Conservation (phyloP, 169 alveolate genomes). For the Eimeria maxima region DNA sequence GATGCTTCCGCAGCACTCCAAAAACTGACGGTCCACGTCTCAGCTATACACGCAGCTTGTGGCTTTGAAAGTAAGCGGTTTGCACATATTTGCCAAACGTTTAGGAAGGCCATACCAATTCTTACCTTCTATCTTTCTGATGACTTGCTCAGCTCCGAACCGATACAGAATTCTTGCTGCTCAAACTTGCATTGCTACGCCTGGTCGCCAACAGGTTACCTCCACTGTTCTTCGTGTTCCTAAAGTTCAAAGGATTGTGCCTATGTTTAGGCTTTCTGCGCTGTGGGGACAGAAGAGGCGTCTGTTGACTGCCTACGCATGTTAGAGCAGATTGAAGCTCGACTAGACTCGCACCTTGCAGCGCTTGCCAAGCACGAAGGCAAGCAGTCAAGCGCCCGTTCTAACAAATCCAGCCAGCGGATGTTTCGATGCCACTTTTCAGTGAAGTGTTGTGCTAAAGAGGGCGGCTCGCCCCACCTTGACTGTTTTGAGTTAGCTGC, state of each 20-base stretch:
- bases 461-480: not conserved
- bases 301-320: conserved; percentile 77
- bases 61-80: conserved; percentile 18
- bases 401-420: not conserved
- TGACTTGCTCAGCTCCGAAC: not conserved
- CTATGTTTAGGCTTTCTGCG: conserved; percentile 6
- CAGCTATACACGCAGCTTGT: conserved; percentile 66
- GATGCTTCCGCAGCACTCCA: conserved; percentile 53
- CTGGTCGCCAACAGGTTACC: not conserved
- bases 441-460: not conserved
- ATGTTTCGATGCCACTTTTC: not conserved
- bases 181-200: not conserved
- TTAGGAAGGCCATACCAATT: not conserved
- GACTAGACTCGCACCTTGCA: conserved; percentile 78
- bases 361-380: conserved; percentile 77
- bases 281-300: conserved; percentile 70
- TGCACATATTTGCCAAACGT: not conserved
- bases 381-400: not conserved
- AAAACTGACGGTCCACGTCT: conserved; percentile 42
- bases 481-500: not conserved
- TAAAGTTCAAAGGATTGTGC: not conserved
- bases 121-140: not conserved
- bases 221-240: not conserved
- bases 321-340: conserved; percentile 81
- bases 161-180: not conserved